Percentiles rank a stretch among this genome's conserved stretches.
phyloP scores from a whole-genome alignment of 2,329 filamentous ascomycete species.

The Fusarium sp. region DNA sequence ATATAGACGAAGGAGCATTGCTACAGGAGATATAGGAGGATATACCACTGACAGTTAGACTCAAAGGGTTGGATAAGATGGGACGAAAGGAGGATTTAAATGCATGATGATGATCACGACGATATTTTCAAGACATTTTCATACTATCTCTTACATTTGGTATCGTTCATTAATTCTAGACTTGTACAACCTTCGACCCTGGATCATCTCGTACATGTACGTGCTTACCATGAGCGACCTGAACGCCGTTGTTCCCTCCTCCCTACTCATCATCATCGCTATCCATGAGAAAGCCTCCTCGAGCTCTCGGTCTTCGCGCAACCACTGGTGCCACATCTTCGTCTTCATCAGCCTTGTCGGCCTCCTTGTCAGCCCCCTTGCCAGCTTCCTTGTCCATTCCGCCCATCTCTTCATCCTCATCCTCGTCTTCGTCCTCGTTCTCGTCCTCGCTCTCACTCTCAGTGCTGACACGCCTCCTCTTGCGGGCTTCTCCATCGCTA shows the following conservation, averaged over 20 bases:
- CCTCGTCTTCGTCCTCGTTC: not conserved
- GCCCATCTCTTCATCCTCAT: slow-evolving; percentile 20
- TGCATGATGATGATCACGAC: not conserved
- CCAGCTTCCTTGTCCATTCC: slow-evolving; percentile 44
- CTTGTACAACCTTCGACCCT: not conserved
- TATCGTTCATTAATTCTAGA: slow-evolving; percentile 23
- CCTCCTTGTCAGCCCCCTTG: not conserved
- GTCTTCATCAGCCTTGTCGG: slow-evolving; percentile 44
- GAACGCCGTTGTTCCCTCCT: slow-evolving; percentile 24
- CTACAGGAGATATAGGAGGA: slow-evolving; percentile 17
- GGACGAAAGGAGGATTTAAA: not conserved
- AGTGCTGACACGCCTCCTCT: slow-evolving; percentile 52
- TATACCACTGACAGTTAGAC: slow-evolving; percentile 17
- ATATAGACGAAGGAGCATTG: not conserved
- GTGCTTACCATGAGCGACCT: slow-evolving; percentile 2
- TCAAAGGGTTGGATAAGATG: not conserved
- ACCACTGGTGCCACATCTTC: slow-evolving; percentile 45
- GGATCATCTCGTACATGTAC: not conserved
- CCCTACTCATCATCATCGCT: slow-evolving; percentile 63
- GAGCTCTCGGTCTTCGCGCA: slow-evolving; percentile 57
- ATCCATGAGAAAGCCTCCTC: slow-evolving; percentile 68
- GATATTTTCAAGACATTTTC: not conserved
- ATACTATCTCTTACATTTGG: not conserved
- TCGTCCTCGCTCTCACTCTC: not conserved
- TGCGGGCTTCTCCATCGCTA: slow-evolving; percentile 51